These are phyloP conservation scores for Massospora cicadina DNA, from an alignment of 371 early-diverging fungal genomes.

Conservation along the genomic window DNA sequence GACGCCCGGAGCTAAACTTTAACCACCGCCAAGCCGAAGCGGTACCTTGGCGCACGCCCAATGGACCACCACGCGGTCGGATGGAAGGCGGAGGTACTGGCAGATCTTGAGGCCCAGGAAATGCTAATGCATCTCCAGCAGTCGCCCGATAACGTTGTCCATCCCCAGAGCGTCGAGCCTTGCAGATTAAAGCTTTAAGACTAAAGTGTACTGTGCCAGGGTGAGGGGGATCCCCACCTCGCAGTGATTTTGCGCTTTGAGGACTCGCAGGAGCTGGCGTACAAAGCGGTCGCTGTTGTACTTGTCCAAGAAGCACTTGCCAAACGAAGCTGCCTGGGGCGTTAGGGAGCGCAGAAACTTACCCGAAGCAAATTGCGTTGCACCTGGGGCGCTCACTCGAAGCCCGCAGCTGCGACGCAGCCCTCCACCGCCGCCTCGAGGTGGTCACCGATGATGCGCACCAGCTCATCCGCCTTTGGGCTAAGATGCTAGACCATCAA, in stretches of 20 bases:
- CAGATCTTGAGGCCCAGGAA: slow-evolving; percentile 69
- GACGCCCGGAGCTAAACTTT: slow-evolving; percentile 49
- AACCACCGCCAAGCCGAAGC: not conserved
- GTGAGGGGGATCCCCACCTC: slow-evolving; percentile 83
- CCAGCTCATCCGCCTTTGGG: slow-evolving; percentile 87
- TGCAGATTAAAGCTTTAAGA: not conserved
- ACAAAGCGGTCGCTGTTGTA: slow-evolving; percentile 76
- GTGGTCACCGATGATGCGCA: slow-evolving; percentile 63
- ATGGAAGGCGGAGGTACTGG: slow-evolving; percentile 58
- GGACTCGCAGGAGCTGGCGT: slow-evolving; percentile 61
- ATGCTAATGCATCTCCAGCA: slow-evolving; percentile 70
- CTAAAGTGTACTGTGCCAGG: slow-evolving; percentile 47
- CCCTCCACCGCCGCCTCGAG: slow-evolving; percentile 74
- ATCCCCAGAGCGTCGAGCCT: slow-evolving; percentile 59
- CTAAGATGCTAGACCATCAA: slow-evolving; percentile 34
- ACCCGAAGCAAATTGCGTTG: slow-evolving; percentile 65
- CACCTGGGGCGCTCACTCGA: slow-evolving; percentile 50
- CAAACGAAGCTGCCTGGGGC: slow-evolving; percentile 76
- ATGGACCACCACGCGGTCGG: slow-evolving; percentile 68
- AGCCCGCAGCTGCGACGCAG: slow-evolving; percentile 87
- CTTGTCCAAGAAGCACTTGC: slow-evolving; percentile 73
- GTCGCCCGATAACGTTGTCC: slow-evolving; percentile 56
- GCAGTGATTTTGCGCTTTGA: slow-evolving; percentile 69
- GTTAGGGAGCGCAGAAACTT: not conserved
- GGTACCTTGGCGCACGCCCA: slow-evolving; percentile 91